Evolutionary conservation across 2,329 filamentous ascomycete genomes (phyloP), one percentile per base, ranked within the genome.

Genomic region (Pyrenochaeta sp.): DNA sequence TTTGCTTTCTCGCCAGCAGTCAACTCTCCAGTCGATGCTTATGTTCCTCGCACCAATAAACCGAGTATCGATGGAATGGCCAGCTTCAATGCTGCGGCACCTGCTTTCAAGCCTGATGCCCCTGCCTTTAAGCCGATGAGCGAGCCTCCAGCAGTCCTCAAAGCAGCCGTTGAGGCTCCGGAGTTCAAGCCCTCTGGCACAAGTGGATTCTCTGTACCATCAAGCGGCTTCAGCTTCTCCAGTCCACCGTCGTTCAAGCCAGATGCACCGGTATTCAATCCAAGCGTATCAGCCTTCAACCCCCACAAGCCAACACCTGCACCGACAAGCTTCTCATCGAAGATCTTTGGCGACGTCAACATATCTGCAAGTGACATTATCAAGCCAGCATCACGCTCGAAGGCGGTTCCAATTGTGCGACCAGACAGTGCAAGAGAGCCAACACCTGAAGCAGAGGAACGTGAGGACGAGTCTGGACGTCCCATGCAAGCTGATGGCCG

Each of bases 381-480:
- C 19, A 88, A 88, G 60, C 81, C 86, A 6, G 69, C 74, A 1
- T 90, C 88, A 72, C 85, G 84, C 58, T 89, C 86, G 4, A 96
- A 94, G 73, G 90, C 90, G 7, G 82, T 96, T 41, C 88, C 91
- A 0, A 95, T 96, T 51, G 73, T 93, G 7, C 80, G 79, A 26
- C 88, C 89, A 1, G 78, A 84, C 42, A 55, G 51, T 44, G 58
- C 61, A 15, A 60, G 60, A 17, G 56, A 67, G 42, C 54, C 55
- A 29, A 63, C 84, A 77, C 58, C 72, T 52, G 45, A 75, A 77
- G 31, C 60, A 63, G 42, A 63, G 65, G 19, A 69, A 67, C 21
- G 71, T 7, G 79, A 87, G 44, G 82, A 84, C 48, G 77, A 81
- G 3, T 79, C 86, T 49, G 85, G 85, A 11, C 82, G 84, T 18